Conservation (phyloP, 192 early-diverging fungal species). For the Backusella sp. region DNA sequence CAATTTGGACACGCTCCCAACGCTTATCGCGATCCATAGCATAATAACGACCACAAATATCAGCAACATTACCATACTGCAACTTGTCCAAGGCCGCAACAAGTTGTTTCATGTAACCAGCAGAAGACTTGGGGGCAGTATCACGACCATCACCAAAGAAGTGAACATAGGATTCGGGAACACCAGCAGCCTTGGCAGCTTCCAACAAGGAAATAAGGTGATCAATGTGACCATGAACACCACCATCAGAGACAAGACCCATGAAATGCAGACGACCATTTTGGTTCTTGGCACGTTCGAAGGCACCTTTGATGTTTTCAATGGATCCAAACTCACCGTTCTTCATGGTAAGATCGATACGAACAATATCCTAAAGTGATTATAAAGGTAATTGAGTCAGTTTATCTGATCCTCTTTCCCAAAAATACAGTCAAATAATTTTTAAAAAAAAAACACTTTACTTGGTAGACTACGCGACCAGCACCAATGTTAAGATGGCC, state of each 20-base stretch:
- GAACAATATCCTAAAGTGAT: constrained; percentile 82
- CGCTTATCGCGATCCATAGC: constrained; percentile 99
- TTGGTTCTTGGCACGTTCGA: constrained; percentile 80
- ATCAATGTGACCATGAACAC: constrained; percentile 95
- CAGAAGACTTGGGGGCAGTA: constrained; percentile 87
- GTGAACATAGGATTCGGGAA: constrained; percentile 88
- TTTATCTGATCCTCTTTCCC: no score
- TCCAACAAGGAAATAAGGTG: constrained; percentile 84
- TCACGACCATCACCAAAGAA: constrained; percentile 99
- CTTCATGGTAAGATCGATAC: constrained; percentile 91
- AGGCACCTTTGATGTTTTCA: constrained; percentile 73
- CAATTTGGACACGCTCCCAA: constrained; percentile 97
- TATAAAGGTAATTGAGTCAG: no score
- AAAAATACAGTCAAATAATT: no score
- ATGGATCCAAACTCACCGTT: constrained; percentile 78
- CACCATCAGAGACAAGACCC: constrained; percentile 97
- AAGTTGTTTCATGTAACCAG: constrained; percentile 78
- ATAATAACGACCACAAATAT: constrained; percentile 97
- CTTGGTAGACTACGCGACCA: constrained; percentile 97
- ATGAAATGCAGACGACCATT: constrained; percentile 91
- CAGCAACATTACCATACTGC: constrained; percentile 85
- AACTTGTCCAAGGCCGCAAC: constrained; percentile 58
- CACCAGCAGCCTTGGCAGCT: constrained; percentile 81
- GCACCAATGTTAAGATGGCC: constrained; percentile 99
- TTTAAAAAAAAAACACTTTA: constrained; percentile 18